Evolutionary conservation across 305 asterid species (phyloP), one percentile per base, ranked within the genome.

Genomic region (Ajuga reptans): DNA sequence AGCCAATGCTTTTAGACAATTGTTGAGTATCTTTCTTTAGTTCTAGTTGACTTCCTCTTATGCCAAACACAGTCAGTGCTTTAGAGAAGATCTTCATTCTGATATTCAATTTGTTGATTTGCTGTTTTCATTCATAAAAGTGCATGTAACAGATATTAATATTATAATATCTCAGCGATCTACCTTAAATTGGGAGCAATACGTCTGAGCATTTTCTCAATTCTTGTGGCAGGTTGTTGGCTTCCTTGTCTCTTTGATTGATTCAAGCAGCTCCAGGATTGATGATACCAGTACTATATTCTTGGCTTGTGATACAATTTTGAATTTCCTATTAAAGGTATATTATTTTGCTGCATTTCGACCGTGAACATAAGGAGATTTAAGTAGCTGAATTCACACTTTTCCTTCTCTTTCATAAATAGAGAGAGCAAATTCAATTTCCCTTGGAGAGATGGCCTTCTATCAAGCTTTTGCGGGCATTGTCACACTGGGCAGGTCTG

Each of bases 291-390:
- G 84, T 81, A 78, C 88, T 54, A 73, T 87, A 63, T 76, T 78
- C 70, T 79, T 94, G 85, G 96, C 97, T 9, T 94, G 95, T n/a
- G 96, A 94, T 79, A 89, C 96, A 33, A 75, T 89, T 69, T 76
- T 94, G 82, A 94, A 89, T 84, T 66, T 87, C 77, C 87, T 89
- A 56, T 68, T 84, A 75, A 87, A 89, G 96, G 92, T 89, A 75
- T 52, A 29, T 59, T 49, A 11, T 51, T 59, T 34, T 52, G 65
- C 17, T 77, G 37, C 43, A 56, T 14, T 41, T 39, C 50, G 11
- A 18, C 62, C 65, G 37, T 47, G 67, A 55, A 63, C 45, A 24
- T 55, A 5, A 47, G 47, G 68, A 55, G 46, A 58, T 81, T 66
- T 16, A 43, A 6, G 71, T 37, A 36, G 41, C 45, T 12, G 62